Evolutionary conservation across 768 basidiomycete species (phyloP).

Genomic region (Cantharellus cinnabarinus): DNA sequence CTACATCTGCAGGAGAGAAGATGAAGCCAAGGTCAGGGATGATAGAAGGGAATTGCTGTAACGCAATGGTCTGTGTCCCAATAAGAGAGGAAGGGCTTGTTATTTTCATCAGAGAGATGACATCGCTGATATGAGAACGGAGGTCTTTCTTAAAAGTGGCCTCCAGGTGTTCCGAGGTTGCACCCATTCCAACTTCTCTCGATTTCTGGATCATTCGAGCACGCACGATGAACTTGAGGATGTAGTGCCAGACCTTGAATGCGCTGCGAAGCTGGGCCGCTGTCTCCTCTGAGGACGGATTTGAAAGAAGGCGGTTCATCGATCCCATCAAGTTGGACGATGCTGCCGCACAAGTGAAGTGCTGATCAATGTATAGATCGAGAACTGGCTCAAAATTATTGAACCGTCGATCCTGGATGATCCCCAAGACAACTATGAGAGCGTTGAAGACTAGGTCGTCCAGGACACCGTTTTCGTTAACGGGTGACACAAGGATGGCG

Average conservation of each 20-base stretch:
- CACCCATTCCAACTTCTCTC: constrained; percentile 58
- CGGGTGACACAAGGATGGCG: constrained; percentile 56
- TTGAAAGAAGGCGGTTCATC: constrained; percentile 61
- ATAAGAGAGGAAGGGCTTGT: constrained; percentile 69
- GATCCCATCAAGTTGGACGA: constrained; percentile 71
- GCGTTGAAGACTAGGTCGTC: constrained; percentile 79
- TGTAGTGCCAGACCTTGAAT: constrained; percentile 90
- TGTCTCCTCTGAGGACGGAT: constrained; percentile 49
- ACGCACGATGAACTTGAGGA: constrained; percentile 87
- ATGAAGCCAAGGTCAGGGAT: constrained; percentile 72
- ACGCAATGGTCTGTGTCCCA: constrained; percentile 84
- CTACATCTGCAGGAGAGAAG: constrained; percentile 63
- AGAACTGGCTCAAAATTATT: constrained; percentile 86
- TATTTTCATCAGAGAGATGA: constrained; percentile 77
- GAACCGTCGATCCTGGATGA: constrained; percentile 85
- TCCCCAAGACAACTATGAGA: constrained; percentile 76
- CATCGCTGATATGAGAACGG: constrained; percentile 49
- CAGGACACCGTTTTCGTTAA: constrained; percentile 57
- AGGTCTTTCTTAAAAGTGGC: constrained; percentile 68
- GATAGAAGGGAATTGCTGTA: constrained; percentile 84
- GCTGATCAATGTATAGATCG: constrained; percentile 79
- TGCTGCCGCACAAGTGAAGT: constrained; percentile 65
- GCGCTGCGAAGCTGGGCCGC: constrained; percentile 70
- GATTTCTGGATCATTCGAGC: constrained; percentile 73
- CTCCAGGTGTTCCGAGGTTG: constrained; percentile 74